phyloP scores from a whole-genome alignment of 1,284 basidiomycete genomes.

The Ustilago trichophora region DNA sequence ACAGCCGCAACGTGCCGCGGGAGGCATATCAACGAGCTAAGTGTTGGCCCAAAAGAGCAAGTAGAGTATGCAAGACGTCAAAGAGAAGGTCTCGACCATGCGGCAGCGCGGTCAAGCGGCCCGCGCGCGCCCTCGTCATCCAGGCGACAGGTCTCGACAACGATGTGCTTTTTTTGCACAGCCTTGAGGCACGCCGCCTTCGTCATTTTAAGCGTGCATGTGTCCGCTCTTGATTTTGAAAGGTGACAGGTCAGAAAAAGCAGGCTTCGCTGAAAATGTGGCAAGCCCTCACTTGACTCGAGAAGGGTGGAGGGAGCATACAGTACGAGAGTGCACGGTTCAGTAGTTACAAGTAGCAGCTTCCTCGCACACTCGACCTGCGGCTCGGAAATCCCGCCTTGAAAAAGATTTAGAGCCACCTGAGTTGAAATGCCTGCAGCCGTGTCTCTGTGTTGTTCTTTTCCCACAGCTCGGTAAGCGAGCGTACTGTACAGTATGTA shows the following conservation, averaged over 20 bases:
- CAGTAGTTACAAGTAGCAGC: neutral
- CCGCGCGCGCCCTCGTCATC: too few species aligned
- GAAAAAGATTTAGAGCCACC: neutral
- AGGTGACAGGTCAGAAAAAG: neutral
- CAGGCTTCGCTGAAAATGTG: too few species aligned
- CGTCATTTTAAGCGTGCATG: constrained; percentile 1
- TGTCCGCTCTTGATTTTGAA: neutral
- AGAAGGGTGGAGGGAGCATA: too few species aligned
- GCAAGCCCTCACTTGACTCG: too few species aligned
- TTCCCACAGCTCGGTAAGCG: neutral
- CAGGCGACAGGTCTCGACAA: too few species aligned
- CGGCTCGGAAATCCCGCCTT: constrained; percentile 3
- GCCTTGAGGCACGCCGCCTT: constrained; percentile 1
- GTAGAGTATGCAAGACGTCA: too few species aligned
- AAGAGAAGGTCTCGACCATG: too few species aligned
- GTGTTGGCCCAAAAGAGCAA: too few species aligned
- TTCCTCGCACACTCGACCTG: neutral
- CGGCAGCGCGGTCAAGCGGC: neutral
- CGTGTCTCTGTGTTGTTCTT: constrained; percentile 17
- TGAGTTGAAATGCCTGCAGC: constrained; percentile 1
- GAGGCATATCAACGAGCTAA: too few species aligned
- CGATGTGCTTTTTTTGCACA: too few species aligned
- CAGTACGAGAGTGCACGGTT: constrained; percentile 8
- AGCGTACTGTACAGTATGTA: too few species aligned
- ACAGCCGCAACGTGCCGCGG: too few species aligned